phyloP scores from a whole-genome alignment of 2,329 filamentous ascomycete species.

The Sporothrix pallida region DNA sequence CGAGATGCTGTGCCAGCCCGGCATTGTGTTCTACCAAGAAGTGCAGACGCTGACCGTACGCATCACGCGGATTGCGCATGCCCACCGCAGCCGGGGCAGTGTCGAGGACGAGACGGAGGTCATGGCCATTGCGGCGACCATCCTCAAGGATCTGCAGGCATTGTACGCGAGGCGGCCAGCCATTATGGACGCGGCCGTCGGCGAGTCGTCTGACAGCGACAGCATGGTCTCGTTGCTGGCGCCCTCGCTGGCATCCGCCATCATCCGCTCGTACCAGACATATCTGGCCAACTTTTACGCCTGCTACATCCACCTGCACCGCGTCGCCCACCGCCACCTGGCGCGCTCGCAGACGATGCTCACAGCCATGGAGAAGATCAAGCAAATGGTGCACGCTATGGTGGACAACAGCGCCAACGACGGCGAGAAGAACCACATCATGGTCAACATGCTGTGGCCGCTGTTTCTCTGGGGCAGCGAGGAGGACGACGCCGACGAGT shows the following conservation, averaged over 20 bases:
- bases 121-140: slow-evolving; percentile 22
- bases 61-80: slow-evolving; percentile 15
- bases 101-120: slow-evolving; percentile 26
- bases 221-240: not conserved
- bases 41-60: slow-evolving; percentile 10
- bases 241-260: not conserved
- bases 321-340: slow-evolving; percentile 16
- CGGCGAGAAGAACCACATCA: not conserved
- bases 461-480: slow-evolving; percentile 23
- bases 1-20: slow-evolving; percentile 10
- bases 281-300: slow-evolving; percentile 22
- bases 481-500: slow-evolving; percentile 14
- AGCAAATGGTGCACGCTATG: slow-evolving; percentile 5
- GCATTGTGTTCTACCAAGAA: slow-evolving; percentile 11
- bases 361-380: slow-evolving; percentile 17
- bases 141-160: not conserved
- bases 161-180: slow-evolving; percentile 1
- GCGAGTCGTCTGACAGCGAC: not conserved
- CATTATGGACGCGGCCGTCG: slow-evolving; percentile 4
- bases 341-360: not conserved
- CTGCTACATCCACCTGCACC: slow-evolving; percentile 23
- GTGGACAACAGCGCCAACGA: not conserved
- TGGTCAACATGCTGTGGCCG: slow-evolving; percentile 26
- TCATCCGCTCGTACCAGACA: slow-evolving; percentile 20
- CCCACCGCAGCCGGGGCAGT: slow-evolving; percentile 18